phyloP scores from a whole-genome alignment of 768 basidiomycete species.

The Mrakia blollopis region DNA sequence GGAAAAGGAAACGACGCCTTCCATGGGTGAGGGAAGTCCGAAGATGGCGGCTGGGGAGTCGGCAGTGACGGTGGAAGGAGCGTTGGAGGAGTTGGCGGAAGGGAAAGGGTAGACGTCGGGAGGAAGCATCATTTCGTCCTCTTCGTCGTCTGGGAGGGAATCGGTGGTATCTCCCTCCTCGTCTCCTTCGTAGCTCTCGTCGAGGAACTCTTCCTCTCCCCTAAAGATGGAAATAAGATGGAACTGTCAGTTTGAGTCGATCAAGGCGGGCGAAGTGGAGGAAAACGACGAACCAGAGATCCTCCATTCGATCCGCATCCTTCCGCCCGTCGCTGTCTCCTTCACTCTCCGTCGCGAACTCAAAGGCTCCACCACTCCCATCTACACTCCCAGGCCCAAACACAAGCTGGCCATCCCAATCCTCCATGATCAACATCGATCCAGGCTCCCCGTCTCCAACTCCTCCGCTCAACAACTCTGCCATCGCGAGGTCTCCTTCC shows the following conservation, averaged over 20 bases:
- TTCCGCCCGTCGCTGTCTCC: constrained; percentile 30
- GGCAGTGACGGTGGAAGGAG: background rate
- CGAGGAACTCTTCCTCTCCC: constrained; percentile 20
- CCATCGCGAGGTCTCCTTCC: constrained; percentile 1
- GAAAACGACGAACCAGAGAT: constrained; percentile 24
- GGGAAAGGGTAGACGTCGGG: constrained; percentile 2
- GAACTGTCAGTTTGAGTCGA: background rate
- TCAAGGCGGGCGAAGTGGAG: background rate
- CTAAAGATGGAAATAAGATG: background rate
- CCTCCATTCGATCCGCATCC: constrained; percentile 29
- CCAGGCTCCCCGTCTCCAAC: constrained; percentile 3
- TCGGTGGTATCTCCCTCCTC: constrained; percentile 33
- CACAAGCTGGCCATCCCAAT: constrained; percentile 30
- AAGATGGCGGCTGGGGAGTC: constrained; percentile 12
- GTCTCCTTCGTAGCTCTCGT: constrained; percentile 30
- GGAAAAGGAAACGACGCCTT: background rate
- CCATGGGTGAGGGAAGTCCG: background rate
- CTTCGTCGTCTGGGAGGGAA: constrained; percentile 31
- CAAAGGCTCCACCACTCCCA: constrained; percentile 18
- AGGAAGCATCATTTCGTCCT: constrained; percentile 16
- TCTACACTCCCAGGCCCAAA: constrained; percentile 17
- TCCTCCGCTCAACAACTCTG: constrained; percentile 9
- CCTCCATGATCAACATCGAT: constrained; percentile 29
- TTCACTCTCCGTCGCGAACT: constrained; percentile 32
- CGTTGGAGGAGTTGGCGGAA: background rate